Evolutionary conservation across 495 filamentous ascomycete genomes (phyloP), one percentile per base, ranked within the genome.

Genomic region (Baudoinia panamericana): DNA sequence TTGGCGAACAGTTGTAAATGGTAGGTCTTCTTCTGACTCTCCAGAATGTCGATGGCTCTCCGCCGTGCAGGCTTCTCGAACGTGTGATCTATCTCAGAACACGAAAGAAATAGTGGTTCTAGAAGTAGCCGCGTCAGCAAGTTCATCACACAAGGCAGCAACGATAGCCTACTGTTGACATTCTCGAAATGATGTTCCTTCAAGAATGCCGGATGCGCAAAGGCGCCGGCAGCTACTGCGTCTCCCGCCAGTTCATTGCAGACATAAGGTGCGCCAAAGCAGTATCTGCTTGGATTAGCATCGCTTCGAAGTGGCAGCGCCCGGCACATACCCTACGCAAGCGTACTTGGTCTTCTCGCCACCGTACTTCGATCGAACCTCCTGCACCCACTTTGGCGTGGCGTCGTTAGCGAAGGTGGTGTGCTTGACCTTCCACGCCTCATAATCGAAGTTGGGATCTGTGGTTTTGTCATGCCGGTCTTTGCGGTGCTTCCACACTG

Each of bases 231-330:
- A 2, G 52, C 27, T 18, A 53, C 45, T 2, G 34, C n/a, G 16
- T 40, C 53, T 8, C 36, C 44, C 6, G 54, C 51, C 2, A 66
- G 46, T n/a, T 53, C 31, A 30, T 60, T 24, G 34, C 51, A 58
- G 1, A 63, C 61, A 39, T 58, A 65, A 18, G 62, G 62, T 2
- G 63, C 63, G 19, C 63, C 63, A 35, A 62, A 66, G 40, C 62
- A 64, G 46, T 62, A 65, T 10, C 62, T 37, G 34, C 15, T 7
- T 8, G 9, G 18, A 18, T 37, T 37, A 24, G 9, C 18, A 22
- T 5, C 18, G 11, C 18, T 20, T 22, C 5, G 12, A 4, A 6
- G 15, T 4, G 34, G 10, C 5, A 5, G n/a, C n/a, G n/a, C n/a
- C n/a, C n/a, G n/a, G n/a, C n/a, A n/a, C n/a, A 15, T 41, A 46